These are phyloP conservation scores for Echites panduratus DNA, from an alignment of 257 asterid species.

Conservation along the genomic window DNA sequence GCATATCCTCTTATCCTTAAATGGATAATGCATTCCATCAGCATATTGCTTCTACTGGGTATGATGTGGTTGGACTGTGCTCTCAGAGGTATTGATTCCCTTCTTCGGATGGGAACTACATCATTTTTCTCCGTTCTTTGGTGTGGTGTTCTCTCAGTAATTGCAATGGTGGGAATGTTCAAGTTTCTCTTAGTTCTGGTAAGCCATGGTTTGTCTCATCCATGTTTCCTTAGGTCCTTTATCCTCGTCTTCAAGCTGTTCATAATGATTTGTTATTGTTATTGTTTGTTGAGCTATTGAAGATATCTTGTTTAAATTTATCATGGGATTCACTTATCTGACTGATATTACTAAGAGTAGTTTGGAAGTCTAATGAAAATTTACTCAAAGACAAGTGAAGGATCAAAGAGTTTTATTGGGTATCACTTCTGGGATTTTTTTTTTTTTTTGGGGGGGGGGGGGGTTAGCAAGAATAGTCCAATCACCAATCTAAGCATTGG, in stretches of 20 bases:
- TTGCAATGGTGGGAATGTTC: slow-evolving; percentile 52
- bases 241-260: not conserved
- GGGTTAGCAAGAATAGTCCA: too few species aligned
- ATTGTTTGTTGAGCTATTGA: not conserved
- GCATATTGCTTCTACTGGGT: slow-evolving; percentile 57
- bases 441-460: too few species aligned
- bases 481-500: too few species aligned
- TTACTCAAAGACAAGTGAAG: not conserved
- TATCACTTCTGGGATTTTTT: not conserved
- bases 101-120: slow-evolving; percentile 83
- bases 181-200: slow-evolving; percentile 77
- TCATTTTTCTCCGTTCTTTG: slow-evolving; percentile 78
- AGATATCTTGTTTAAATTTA: not conserved
- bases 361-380: not conserved
- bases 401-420: not conserved
- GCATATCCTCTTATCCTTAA: slow-evolving; percentile 57
- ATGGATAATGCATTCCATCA: slow-evolving; percentile 64
- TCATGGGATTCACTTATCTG: not conserved
- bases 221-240: not conserved
- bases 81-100: slow-evolving; percentile 82
- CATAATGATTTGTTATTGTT: not conserved
- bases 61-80: slow-evolving; percentile 90
- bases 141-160: slow-evolving; percentile 68
- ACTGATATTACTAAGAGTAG: not conserved
- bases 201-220: slow-evolving; percentile 23